A percentile compares a stretch with the other conserved stretches of the same genome.
Conservation (phyloP, 768 basidiomycete genomes). For the Lactifluus pinguis region DNA sequence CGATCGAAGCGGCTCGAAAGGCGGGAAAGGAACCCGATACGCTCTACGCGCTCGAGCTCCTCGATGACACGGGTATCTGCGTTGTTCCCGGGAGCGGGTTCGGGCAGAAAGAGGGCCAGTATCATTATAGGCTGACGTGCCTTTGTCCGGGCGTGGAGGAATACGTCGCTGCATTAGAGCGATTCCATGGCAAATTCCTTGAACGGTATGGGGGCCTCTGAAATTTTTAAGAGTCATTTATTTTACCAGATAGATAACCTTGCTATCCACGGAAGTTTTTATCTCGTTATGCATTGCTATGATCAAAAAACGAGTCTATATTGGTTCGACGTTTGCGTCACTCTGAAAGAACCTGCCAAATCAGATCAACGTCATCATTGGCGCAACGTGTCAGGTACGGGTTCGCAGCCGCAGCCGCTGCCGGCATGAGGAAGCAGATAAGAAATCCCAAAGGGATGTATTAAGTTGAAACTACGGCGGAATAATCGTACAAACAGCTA, state of each 20-base stretch:
- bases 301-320: neutral
- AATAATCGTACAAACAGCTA: slow-evolving; percentile 8
- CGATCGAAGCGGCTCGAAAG: slow-evolving; percentile 60
- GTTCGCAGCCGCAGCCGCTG: too few relatives aligned
- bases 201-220: slow-evolving; percentile 33
- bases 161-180: slow-evolving; percentile 78
- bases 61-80: slow-evolving; percentile 89
- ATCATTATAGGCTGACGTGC: slow-evolving; percentile 90
- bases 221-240: neutral
- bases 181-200: slow-evolving; percentile 57
- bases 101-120: slow-evolving; percentile 84
- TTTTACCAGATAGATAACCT: neutral
- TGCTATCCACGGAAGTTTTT: too few relatives aligned
- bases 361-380: neutral
- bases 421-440: neutral
- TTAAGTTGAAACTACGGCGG: slow-evolving; percentile 4
- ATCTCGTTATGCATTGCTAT: neutral
- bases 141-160: slow-evolving; percentile 92
- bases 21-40: slow-evolving; percentile 78
- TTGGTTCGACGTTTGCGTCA: neutral
- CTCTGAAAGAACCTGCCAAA: neutral
- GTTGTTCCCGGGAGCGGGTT: slow-evolving; percentile 92
- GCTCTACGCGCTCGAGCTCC: slow-evolving; percentile 75
- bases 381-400: neutral
- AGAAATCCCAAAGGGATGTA: neutral